Evolutionary conservation across 208 protist species (phyloP), one percentile per base, ranked within the genome.

Genomic region (Trypanosoma boissoni): DNA sequence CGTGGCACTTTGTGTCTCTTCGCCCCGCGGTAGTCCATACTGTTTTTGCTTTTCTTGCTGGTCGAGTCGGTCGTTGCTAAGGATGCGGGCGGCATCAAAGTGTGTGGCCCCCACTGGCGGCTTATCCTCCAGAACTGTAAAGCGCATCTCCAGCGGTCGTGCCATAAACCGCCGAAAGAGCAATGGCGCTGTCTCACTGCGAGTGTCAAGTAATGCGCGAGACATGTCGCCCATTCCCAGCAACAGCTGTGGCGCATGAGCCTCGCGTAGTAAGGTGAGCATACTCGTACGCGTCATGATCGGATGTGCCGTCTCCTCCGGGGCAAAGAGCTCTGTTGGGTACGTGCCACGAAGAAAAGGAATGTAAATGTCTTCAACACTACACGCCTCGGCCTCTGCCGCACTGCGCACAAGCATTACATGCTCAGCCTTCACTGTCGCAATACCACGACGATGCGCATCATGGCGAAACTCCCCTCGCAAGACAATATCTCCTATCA

Each of bases 331-430:
- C 8, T 84, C 68, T 24, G 58, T 56, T n/a, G 83, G 81, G 50
- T 80, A 88, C 28, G 61, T 50, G 14, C 88, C 88, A 18, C 85
- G 79, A 14, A 95, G 65, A 70, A 95, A 92, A 0, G 88, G 88
- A 31, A 95, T 58, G 41, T 77, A 90, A 18, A 95, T 69, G 54
- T 95, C 85, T 28, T 92, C 76, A 26, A 92, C 66, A 29, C 71
- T 71, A 45, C 68, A 85, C 21, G 39, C 32, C 18, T 50, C 63
- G 1, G 85, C 84, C 29, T 92, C 80, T 21, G 50, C 72, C 12
- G 31, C 45, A 14, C 70, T 80, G 1, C 10, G 26, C 9, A 92
- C 74, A 1, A 89, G 20, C 76, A 76, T 87, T 2, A 95, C 66
- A 58, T 92, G 74, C 53, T 92, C 80, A 34, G 74, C 74, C 67